phyloP scores from a whole-genome alignment of 768 basidiomycete genomes.

The Arthromyces matolae region DNA sequence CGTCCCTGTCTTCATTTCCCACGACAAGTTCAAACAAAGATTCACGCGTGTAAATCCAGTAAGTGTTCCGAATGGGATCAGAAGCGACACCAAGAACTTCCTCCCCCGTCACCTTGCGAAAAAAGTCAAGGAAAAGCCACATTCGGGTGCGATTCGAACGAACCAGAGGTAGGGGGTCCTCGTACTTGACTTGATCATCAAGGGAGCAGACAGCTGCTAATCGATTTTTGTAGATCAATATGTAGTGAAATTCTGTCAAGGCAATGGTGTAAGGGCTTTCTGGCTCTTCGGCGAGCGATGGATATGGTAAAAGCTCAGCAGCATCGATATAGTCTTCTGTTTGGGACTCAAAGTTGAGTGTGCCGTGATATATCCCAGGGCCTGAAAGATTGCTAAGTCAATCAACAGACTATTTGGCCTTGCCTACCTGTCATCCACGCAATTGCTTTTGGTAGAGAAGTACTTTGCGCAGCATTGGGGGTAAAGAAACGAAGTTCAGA shows the following conservation, averaged over 20 bases:
- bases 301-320: conserved; percentile 78
- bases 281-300: conserved; percentile 33
- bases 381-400: conserved; percentile 38
- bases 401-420: background rate
- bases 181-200: conserved; percentile 78
- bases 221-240: conserved; percentile 78
- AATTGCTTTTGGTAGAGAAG: conserved; percentile 66
- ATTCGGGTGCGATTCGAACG: conserved; percentile 21
- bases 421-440: conserved; percentile 89
- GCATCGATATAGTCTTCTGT: conserved; percentile 76
- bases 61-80: conserved; percentile 86
- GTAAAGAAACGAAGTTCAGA: conserved; percentile 84
- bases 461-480: conserved; percentile 62
- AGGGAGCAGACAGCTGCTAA: conserved; percentile 76
- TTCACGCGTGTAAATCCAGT: conserved; percentile 90
- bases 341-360: conserved; percentile 63
- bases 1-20: conserved; percentile 86
- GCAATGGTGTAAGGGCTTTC: conserved; percentile 71
- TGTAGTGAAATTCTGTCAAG: conserved; percentile 89
- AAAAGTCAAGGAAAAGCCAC: background rate
- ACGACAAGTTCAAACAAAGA: conserved; percentile 86
- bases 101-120: conserved; percentile 69
- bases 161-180: conserved; percentile 80
- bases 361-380: conserved; percentile 86
- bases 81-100: conserved; percentile 68